Percentiles rank a stretch among this genome's conserved stretches.
These are phyloP conservation scores for Rhynchospora pubera DNA, from an alignment of 176 grass and related monocot species.

Conservation along the genomic window DNA sequence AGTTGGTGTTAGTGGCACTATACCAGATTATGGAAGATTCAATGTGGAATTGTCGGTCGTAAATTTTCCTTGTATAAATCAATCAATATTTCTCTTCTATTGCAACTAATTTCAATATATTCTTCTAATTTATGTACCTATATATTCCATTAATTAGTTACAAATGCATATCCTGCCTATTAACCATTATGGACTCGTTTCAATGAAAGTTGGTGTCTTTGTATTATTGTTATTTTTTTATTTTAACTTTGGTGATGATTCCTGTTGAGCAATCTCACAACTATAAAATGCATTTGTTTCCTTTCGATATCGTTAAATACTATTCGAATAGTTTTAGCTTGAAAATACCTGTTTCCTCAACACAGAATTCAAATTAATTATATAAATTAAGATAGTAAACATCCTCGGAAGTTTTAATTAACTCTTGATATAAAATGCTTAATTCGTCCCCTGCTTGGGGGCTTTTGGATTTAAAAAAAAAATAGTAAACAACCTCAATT, in stretches of 20 bases:
- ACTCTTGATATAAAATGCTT: too few species aligned
- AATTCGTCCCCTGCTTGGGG: too few species aligned
- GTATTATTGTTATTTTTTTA: background rate
- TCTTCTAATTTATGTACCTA: background rate
- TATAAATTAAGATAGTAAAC: background rate
- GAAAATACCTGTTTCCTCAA: too few species aligned
- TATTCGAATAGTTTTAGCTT: too few species aligned
- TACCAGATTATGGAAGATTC: slow-evolving; percentile 8
- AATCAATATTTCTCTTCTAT: background rate
- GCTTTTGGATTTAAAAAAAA: too few species aligned
- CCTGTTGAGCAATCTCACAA: background rate
- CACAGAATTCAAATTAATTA: background rate
- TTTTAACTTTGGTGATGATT: background rate
- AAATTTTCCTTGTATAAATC: background rate
- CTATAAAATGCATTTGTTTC: background rate
- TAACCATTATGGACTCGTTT: background rate
- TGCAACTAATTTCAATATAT: background rate
- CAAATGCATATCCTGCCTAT: background rate
- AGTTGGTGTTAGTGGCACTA: background rate
- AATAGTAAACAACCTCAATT: background rate
- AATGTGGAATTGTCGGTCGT: background rate
- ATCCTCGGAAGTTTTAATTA: too few species aligned
- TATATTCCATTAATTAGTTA: background rate
- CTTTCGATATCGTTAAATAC: background rate
- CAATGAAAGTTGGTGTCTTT: background rate